phyloP scores from a whole-genome alignment of 2,329 filamentous ascomycete species.

The Botrytis paeoniae region DNA sequence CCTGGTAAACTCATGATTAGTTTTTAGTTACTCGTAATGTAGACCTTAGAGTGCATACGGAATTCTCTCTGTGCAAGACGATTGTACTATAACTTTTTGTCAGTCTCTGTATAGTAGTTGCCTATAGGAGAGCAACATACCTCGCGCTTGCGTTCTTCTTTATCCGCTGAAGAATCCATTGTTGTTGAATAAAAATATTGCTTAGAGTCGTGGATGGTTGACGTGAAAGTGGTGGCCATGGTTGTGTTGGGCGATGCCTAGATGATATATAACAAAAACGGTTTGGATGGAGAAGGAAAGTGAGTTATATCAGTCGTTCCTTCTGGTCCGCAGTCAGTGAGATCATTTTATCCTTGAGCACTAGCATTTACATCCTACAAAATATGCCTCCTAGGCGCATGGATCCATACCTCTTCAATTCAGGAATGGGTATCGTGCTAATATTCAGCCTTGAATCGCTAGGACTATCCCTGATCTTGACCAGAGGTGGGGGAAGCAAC shows the following conservation, averaged over 20 bases:
- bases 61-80: conserved; percentile 46
- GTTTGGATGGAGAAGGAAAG: neutral
- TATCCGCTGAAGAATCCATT: conserved; percentile 37
- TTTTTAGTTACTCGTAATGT: neutral
- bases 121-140: conserved; percentile 25
- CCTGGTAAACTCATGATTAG: conserved; percentile 35
- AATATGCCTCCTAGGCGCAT: conserved; percentile 13
- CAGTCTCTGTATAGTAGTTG: neutral
- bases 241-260: conserved; percentile 13
- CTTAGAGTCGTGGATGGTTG: conserved; percentile 26
- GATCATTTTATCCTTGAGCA: conserved; percentile 32
- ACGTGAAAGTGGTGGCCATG: conserved; percentile 29
- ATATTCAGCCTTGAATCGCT: conserved; percentile 31
- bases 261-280: conserved; percentile 17
- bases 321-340: conserved; percentile 24
- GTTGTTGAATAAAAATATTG: conserved; percentile 30
- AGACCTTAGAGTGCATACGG: conserved; percentile 37
- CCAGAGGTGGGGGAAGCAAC: conserved; percentile 13
- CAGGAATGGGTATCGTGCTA: conserved; percentile 22
- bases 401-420: conserved; percentile 24
- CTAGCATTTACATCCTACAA: conserved; percentile 20
- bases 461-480: conserved; percentile 20
- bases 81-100: conserved; percentile 38
- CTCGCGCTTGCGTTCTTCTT: conserved; percentile 40
- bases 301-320: conserved; percentile 20